Conservation (phyloP, 306 rosid genomes). For the Lupinus albus region DNA sequence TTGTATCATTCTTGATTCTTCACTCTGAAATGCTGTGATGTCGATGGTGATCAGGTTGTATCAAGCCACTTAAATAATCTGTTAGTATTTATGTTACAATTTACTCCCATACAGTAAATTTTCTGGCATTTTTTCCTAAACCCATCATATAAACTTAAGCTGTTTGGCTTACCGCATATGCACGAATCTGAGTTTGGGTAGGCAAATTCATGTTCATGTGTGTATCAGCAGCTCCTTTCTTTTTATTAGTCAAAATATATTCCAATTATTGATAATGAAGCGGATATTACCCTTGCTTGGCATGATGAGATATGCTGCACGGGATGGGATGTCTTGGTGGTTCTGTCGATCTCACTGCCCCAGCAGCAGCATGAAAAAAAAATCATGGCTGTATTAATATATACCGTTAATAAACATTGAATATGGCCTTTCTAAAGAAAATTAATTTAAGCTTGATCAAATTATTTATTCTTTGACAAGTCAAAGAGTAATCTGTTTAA, state of each 20-base stretch:
- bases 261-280: background rate
- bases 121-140: background rate
- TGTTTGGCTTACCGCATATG: background rate
- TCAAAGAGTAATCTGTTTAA: background rate
- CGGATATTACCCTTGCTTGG: constrained; percentile 10
- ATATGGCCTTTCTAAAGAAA: constrained; percentile 3
- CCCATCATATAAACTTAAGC: constrained; percentile 10
- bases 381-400: background rate
- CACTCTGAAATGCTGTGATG: background rate
- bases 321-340: constrained; percentile 11
- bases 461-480: constrained; percentile 8
- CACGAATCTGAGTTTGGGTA: constrained; percentile 21
- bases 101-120: background rate
- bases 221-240: constrained; percentile 19
- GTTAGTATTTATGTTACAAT: constrained; percentile 1
- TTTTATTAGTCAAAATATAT: background rate
- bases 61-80: background rate
- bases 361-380: constrained; percentile 11
- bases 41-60: constrained; percentile 23
- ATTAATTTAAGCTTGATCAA: constrained; percentile 10
- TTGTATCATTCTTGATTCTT: constrained; percentile 8
- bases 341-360: background rate
- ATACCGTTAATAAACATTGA: constrained; percentile 1
- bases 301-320: background rate
- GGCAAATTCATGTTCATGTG: constrained; percentile 19